Conservation (phyloP, 2,329 filamentous ascomycete species). For the Talaromyces sp. region DNA sequence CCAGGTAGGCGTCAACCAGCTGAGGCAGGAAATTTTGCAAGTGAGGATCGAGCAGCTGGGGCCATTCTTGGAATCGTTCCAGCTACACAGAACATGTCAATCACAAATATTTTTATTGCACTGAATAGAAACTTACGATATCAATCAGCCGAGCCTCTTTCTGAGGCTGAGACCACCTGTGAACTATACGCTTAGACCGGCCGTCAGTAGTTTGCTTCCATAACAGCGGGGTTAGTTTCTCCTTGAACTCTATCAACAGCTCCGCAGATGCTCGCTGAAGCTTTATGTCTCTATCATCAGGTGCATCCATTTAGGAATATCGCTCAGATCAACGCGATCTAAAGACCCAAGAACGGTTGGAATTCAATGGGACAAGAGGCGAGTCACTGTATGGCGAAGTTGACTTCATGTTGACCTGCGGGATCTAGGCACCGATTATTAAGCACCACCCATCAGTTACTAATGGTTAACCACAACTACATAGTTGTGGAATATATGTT, state of each 20-base stretch:
- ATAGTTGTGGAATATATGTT: too few relatives aligned
- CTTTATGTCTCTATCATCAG: slow-evolving; percentile 42
- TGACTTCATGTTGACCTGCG: neutral
- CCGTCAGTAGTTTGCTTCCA: slow-evolving; percentile 29
- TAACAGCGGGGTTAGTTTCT: slow-evolving; percentile 39
- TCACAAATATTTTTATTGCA: neutral
- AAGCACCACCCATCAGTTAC: too few relatives aligned
- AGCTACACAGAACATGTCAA: slow-evolving; percentile 42
- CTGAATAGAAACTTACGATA: slow-evolving; percentile 28
- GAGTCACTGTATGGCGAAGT: neutral
- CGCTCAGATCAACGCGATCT: neutral
- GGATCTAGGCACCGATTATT: too few relatives aligned
- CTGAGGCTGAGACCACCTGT: slow-evolving; percentile 33
- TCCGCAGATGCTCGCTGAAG: slow-evolving; percentile 44
- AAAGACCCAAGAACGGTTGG: neutral
- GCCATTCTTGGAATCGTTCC: slow-evolving; percentile 91
- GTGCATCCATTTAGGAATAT: slow-evolving; percentile 36
- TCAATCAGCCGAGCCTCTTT: slow-evolving; percentile 36
- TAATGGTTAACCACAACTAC: too few relatives aligned
- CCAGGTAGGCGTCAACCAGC: slow-evolving; percentile 71
- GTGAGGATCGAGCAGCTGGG: slow-evolving; percentile 84
- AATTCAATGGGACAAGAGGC: neutral
- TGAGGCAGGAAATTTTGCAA: slow-evolving; percentile 70
- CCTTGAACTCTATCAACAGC: slow-evolving; percentile 38
- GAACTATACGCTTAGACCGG: slow-evolving; percentile 24